A percentile compares a stretch with the other conserved stretches of the same genome.
phyloP scores from a whole-genome alignment of 1,284 basidiomycete species.

The Austroboletus niveus region DNA sequence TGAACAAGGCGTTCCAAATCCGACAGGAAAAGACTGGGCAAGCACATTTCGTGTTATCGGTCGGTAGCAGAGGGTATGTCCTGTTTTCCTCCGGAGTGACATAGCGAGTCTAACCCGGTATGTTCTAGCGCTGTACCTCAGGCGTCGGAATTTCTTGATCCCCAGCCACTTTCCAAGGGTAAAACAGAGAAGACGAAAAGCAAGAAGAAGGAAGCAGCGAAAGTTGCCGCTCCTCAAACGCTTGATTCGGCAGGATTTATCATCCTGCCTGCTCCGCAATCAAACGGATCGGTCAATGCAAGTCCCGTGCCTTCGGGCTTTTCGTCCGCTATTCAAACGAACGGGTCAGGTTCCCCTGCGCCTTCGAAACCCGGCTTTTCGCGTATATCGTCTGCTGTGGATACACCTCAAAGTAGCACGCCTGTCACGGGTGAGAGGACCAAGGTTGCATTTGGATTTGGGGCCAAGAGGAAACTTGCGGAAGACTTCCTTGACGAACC shows the following conservation, averaged over 20 bases:
- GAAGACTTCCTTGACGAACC: slow-evolving; percentile 54
- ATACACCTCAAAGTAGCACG: slow-evolving; percentile 47
- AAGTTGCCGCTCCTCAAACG: slow-evolving; percentile 42
- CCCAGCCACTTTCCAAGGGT: slow-evolving; percentile 68
- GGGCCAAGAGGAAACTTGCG: slow-evolving; percentile 70
- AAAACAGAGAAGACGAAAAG: slow-evolving; percentile 77
- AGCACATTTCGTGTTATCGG: slow-evolving; percentile 90
- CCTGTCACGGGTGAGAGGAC: slow-evolving; percentile 60
- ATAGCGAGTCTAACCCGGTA: slow-evolving; percentile 8
- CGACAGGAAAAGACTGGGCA: slow-evolving; percentile 90
- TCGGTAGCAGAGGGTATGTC: slow-evolving; percentile 87
- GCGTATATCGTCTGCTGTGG: slow-evolving; percentile 60
- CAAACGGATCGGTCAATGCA: slow-evolving; percentile 36
- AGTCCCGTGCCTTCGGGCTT: slow-evolving; percentile 47
- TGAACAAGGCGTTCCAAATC: slow-evolving; percentile 87
- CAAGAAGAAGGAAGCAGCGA: slow-evolving; percentile 69
- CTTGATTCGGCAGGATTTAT: slow-evolving; percentile 63
- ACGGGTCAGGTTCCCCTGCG: slow-evolving; percentile 55
- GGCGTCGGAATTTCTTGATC: slow-evolving; percentile 72
- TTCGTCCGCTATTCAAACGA: slow-evolving; percentile 35
- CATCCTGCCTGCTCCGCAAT: slow-evolving; percentile 58
- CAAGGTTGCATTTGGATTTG: slow-evolving; percentile 74
- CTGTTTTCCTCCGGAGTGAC: not conserved
- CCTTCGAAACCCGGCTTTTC: slow-evolving; percentile 72
- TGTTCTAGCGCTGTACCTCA: slow-evolving; percentile 72